Conservation (phyloP, 768 basidiomycete genomes). For the Suillus cothurnatus region DNA sequence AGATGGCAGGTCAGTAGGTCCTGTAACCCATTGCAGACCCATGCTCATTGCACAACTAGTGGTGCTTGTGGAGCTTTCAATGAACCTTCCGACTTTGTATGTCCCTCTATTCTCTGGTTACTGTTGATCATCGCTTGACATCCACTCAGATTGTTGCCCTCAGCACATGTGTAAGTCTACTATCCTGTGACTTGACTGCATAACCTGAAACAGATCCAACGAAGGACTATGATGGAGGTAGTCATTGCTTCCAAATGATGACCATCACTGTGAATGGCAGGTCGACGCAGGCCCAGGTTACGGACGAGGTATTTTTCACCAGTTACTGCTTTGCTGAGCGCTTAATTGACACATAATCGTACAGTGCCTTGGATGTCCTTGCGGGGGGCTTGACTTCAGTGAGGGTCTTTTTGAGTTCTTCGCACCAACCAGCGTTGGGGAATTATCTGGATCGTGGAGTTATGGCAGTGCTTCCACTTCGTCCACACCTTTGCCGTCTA, state of each 20-base stretch:
- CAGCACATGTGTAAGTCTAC: conserved; percentile 37
- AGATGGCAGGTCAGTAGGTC: conserved; percentile 26
- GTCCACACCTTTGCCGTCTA: conserved; percentile 19
- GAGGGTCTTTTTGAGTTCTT: conserved; percentile 47
- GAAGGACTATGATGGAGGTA: conserved; percentile 43
- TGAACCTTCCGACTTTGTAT: conserved; percentile 29
- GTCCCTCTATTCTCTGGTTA: neutral
- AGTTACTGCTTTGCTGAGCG: neutral
- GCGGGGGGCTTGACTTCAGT: conserved; percentile 49
- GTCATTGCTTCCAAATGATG: conserved; percentile 47
- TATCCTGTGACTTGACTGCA: neutral
- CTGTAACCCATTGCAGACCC: neutral
- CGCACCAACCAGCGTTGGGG: conserved; percentile 35
- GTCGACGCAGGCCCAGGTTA: conserved; percentile 43
- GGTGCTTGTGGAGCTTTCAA: conserved; percentile 41
- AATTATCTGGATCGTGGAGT: conserved; percentile 44
- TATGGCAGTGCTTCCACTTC: conserved; percentile 25
- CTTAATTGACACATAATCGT: conserved; percentile 1
- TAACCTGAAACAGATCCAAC: conserved; percentile 3
- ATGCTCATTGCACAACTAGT: conserved; percentile 25
- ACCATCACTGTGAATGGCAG: conserved; percentile 43
- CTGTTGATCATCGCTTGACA: conserved; percentile 1
- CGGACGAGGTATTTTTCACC: conserved; percentile 40
- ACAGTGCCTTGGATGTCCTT: conserved; percentile 43
- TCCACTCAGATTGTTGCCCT: conserved; percentile 45